These are phyloP conservation scores for Pseudomicrostroma phylloplanum DNA, from an alignment of 1,284 basidiomycete species.

Conservation along the genomic window DNA sequence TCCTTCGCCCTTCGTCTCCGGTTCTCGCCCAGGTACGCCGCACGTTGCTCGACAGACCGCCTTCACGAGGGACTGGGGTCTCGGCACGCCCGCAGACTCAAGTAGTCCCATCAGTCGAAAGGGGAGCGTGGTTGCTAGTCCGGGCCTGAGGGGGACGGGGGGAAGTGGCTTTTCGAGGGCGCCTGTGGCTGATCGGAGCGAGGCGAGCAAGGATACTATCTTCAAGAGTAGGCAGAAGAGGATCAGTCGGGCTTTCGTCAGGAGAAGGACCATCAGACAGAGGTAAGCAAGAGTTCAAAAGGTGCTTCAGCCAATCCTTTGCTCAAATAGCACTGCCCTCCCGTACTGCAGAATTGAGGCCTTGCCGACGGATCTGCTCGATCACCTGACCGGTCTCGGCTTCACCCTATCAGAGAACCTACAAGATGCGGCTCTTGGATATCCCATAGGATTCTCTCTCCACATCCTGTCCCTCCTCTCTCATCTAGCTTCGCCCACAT, in stretches of 20 bases:
- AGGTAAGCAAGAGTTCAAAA: conserved; percentile 1
- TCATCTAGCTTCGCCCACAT: conserved; percentile 24
- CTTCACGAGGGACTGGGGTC: no score
- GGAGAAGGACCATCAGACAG: conserved; percentile 10
- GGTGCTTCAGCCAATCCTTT: not conserved
- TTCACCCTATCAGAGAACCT: conserved; percentile 4
- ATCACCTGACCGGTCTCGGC: not conserved
- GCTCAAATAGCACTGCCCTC: not conserved
- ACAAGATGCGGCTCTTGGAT: conserved; percentile 16
- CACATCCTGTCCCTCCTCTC: conserved; percentile 23
- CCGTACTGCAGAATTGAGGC: conserved; percentile 9
- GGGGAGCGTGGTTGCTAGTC: not conserved
- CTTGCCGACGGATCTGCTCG: conserved; percentile 7
- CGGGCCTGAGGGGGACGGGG: not conserved
- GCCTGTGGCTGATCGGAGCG: not conserved
- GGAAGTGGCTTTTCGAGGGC: not conserved
- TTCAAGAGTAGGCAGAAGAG: not conserved
- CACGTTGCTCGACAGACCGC: no score
- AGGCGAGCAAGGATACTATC: not conserved
- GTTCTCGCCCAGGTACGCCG: no score
- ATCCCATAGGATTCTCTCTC: conserved; percentile 21
- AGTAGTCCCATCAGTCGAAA: not conserved
- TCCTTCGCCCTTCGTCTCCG: not conserved
- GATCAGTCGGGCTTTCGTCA: conserved; percentile 5
- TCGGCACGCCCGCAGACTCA: not conserved